A percentile compares a stretch with the other conserved stretches of the same genome.
These are phyloP conservation scores for Leptodermis oblonga DNA, from an alignment of 257 asterid species.

Conservation along the genomic window DNA sequence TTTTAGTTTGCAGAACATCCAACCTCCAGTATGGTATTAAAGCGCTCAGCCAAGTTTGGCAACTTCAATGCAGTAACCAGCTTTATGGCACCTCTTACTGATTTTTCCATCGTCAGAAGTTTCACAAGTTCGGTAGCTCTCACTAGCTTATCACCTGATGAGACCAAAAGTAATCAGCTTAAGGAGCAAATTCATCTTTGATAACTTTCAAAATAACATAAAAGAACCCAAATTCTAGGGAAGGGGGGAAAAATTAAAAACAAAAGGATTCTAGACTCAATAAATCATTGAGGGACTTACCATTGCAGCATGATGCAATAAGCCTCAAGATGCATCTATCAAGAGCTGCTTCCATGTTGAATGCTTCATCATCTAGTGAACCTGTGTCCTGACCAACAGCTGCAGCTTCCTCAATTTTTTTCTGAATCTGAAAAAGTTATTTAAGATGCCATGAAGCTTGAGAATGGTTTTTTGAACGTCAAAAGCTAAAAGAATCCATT, in stretches of 20 bases:
- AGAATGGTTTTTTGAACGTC: neutral
- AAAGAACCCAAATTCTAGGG: neutral
- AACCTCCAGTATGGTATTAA: conserved; percentile 83
- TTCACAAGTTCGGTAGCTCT: conserved; percentile 93
- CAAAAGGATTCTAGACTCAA: neutral
- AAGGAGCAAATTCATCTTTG: neutral
- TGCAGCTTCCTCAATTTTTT: conserved; percentile 60
- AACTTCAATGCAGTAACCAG: conserved; percentile 85
- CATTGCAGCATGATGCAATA: conserved; percentile 86
- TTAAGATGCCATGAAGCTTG: neutral
- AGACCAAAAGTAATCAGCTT: conserved; percentile 8
- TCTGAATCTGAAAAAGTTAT: conserved; percentile 50
- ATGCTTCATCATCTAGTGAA: conserved; percentile 84
- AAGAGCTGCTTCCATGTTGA: conserved; percentile 66
- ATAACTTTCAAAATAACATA: neutral
- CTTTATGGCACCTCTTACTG: conserved; percentile 88
- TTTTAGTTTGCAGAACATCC: neutral
- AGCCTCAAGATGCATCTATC: conserved; percentile 95
- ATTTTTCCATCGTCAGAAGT: conserved; percentile 77
- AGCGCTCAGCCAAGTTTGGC: conserved; percentile 92
- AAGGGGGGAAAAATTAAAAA: neutral
- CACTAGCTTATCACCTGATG: conserved; percentile 82
- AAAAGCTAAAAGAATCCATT: neutral
- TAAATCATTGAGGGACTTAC: conserved; percentile 31
- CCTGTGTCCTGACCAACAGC: conserved; percentile 56